Percentiles rank a stretch among this genome's conserved stretches.
phyloP scores from a whole-genome alignment of 768 basidiomycete species.

The Cantharellus anzutake region DNA sequence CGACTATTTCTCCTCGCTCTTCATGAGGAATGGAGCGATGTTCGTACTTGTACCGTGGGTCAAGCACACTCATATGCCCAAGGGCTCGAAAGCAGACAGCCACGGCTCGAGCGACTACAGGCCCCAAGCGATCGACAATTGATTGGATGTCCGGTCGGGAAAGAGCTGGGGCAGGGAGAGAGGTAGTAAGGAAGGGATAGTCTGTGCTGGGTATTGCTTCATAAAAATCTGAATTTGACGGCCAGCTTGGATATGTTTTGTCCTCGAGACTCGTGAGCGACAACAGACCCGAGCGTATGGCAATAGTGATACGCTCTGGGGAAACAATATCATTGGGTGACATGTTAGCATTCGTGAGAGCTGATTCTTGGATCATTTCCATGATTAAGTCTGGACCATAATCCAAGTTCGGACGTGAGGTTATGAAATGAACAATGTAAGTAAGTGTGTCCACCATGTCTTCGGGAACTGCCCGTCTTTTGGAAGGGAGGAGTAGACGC shows the following conservation, averaged over 20 bases:
- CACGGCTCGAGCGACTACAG: slow-evolving; percentile 37
- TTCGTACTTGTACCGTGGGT: slow-evolving; percentile 19
- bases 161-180: slow-evolving; percentile 33
- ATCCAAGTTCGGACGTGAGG: slow-evolving; percentile 58
- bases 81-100: slow-evolving; percentile 40
- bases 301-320: slow-evolving; percentile 56
- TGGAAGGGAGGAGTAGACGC: slow-evolving; percentile 62
- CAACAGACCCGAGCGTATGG: slow-evolving; percentile 55
- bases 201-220: slow-evolving; percentile 33
- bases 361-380: slow-evolving; percentile 57
- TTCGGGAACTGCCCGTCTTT: slow-evolving; percentile 42
- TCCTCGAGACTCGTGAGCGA: slow-evolving; percentile 55
- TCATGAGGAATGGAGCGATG: slow-evolving; percentile 36
- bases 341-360: background rate
- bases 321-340: slow-evolving; percentile 17
- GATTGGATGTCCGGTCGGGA: slow-evolving; percentile 51
- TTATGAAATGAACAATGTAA: slow-evolving; percentile 63
- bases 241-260: slow-evolving; percentile 64
- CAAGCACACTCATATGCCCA: slow-evolving; percentile 63
- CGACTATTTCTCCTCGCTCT: slow-evolving; percentile 45
- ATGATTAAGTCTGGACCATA: slow-evolving; percentile 67
- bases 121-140: slow-evolving; percentile 46
- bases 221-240: slow-evolving; percentile 50
- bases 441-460: slow-evolving; percentile 60
- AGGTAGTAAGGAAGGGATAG: slow-evolving; percentile 44